These are phyloP conservation scores for Rostrohypoxylon terebratum DNA, from an alignment of 495 filamentous ascomycete species.

Conservation along the genomic window DNA sequence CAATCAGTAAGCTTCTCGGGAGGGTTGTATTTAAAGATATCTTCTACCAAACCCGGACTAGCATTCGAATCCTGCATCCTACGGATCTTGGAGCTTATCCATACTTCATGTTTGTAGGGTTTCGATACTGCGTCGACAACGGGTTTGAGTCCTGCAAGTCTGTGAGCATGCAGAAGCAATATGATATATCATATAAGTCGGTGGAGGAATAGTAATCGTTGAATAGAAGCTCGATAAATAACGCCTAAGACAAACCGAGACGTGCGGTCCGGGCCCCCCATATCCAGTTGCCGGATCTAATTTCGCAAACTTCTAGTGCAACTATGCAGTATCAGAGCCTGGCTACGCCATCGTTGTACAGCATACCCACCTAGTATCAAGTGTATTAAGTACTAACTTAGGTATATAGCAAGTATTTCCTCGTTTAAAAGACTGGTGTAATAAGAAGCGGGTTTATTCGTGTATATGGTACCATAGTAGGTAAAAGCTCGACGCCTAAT, in stretches of 20 bases:
- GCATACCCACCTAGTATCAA: too few relatives aligned
- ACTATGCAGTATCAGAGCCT: background rate
- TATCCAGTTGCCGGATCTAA: slow-evolving; percentile 8
- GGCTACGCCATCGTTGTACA: slow-evolving; percentile 21
- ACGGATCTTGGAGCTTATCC: slow-evolving; percentile 25
- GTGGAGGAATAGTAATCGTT: slow-evolving; percentile 5
- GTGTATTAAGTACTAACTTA: too few relatives aligned
- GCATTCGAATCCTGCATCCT: slow-evolving; percentile 38
- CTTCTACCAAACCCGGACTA: slow-evolving; percentile 21
- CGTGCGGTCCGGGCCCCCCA: background rate
- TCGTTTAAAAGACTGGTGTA: background rate
- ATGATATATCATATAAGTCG: background rate
- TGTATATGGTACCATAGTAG: background rate
- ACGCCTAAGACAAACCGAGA: background rate
- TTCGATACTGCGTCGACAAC: slow-evolving; percentile 13
- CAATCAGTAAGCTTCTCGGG: slow-evolving; percentile 25
- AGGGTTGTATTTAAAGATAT: slow-evolving; percentile 30
- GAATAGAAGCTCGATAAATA: slow-evolving; percentile 1
- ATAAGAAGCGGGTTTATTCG: background rate
- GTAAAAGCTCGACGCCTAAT: slow-evolving; percentile 10
- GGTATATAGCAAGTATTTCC: background rate
- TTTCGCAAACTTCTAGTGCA: slow-evolving; percentile 9
- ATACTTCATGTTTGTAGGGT: slow-evolving; percentile 10
- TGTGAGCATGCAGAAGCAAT: background rate
- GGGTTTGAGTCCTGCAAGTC: background rate